Base-by-base conservation (phyloP, 352 stramenopile genomes). In the Phytophthora kernoviae region DNA sequence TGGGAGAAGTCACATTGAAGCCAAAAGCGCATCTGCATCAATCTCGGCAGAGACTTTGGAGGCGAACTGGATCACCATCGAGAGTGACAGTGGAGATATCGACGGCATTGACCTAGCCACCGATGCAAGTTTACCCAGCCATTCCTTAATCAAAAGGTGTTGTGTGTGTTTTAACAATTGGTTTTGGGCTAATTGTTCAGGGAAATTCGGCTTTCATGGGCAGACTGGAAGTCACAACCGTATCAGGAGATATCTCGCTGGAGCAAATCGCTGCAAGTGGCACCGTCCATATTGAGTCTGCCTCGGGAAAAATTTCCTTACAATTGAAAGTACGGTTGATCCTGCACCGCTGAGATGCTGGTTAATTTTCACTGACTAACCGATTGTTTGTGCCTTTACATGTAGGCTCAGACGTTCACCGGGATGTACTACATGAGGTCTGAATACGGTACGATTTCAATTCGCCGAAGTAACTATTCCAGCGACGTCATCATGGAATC, bases 341-440 rank as follows among this genome's bases (percentile, higher is more conserved):
- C 24, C 3, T 30, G n/a, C 24, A 6, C 24, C 24, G 2, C 3
- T 10, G 10, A 5, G 3, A 17, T 47, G 15, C 18, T 54, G 26
- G 17, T 54, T 46, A 43, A 4, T n/a, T 42, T 33, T 5, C 11
- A 2, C 27, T 50, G 5, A 49, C 18, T 57, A n/a, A 49, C 8
- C 44, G 17, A 5, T 46, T 51, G n/a, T 18, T n/a, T 36, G 1
- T 20, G 4, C 26, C n/a, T n/a, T n/a, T n/a, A n/a, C n/a, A n/a
- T n/a, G n/a, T n/a, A 87, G 76, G 77, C 65, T 15, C 44, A 84
- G 18, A 76, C 81, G 24, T 93, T 90, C 61, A 49, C 68, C 1
- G 81, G 81, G 0, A 70, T 89, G 48, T 93, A 87, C 62, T 89
- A 76, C 60, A 62, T 90, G 54, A 72, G 73, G 26, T 93, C 84